Conservation (phyloP, 2,329 filamentous ascomycete genomes). For the Dothideomycetes sp. region DNA sequence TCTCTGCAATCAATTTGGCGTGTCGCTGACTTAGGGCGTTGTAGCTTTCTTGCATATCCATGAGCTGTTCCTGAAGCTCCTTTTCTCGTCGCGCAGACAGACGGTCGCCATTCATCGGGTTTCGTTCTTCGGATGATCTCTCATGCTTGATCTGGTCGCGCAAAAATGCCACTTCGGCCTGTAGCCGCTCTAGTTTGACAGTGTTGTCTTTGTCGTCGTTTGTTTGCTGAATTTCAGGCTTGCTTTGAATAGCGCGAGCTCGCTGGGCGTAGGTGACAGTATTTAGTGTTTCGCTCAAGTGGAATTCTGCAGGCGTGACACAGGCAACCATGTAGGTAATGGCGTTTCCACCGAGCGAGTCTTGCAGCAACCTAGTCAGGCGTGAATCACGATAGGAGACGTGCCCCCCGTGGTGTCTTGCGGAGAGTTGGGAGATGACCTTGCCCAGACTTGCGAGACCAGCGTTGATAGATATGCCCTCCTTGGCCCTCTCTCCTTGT, state of each 20-base stretch:
- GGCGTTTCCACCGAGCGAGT: conserved; percentile 90
- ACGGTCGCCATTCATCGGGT: conserved; percentile 21
- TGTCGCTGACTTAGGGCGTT: conserved; percentile 82
- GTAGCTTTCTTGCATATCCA: conserved; percentile 93
- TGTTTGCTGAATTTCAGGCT: conserved; percentile 86
- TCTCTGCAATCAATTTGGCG: conserved; percentile 87
- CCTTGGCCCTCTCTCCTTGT: conserved; percentile 84
- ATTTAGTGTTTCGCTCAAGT: conserved; percentile 93
- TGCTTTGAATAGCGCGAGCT: conserved; percentile 92
- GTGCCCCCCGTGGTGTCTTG: conserved; percentile 73
- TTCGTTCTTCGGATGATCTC: conserved; percentile 49
- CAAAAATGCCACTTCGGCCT: conserved; percentile 86
- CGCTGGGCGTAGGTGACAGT: conserved; percentile 94
- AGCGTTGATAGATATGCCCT: conserved; percentile 97
- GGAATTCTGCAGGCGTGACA: conserved; percentile 92
- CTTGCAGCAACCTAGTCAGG: conserved; percentile 85
- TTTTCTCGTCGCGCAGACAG: conserved; percentile 48
- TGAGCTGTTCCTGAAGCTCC: conserved; percentile 84
- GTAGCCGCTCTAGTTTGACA: conserved; percentile 82
- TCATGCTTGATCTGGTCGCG: conserved; percentile 84
- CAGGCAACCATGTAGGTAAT: conserved; percentile 99
- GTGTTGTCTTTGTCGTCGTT: conserved; percentile 87
- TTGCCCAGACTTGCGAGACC: conserved; percentile 91
- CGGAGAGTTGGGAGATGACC: conserved; percentile 95
- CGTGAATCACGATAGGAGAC: conserved; percentile 98